Base-by-base conservation (phyloP, 495 filamentous ascomycete species). In the Tuber melanosporum region DNA sequence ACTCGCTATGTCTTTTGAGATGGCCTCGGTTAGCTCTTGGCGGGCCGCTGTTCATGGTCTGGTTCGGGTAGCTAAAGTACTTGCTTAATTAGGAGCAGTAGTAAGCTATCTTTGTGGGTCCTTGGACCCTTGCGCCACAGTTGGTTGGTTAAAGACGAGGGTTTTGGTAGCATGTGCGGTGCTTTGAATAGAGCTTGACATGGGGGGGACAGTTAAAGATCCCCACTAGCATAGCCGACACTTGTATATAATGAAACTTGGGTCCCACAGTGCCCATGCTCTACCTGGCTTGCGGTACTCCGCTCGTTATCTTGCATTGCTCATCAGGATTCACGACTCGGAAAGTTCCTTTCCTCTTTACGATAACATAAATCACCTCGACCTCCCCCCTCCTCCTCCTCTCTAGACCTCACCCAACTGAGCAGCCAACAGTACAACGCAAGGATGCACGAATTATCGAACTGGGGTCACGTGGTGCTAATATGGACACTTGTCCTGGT, bases 381-480 rank as follows among this genome's bases (percentile, higher is more conserved):
- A 66, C 57, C n/a, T 57, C 52, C n/a, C 52, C n/a, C 46, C 49
- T n/a, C 22, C 49, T 57, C 49, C 49, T n/a, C 47, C 47, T 9
- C 6, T 12, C 17, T 8, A 6, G 20, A 49, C 26, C 26, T 7
- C 32, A 19, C 57, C 32, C 57, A 66, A 66, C 26, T 17, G 15
- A 7, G 26, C 6, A 66, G 32, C 32, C n/a, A 17, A 26, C 57
- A 66, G 17, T 6, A 66, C 26, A 66, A 15, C 26, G 15, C 12
- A 20, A 66, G 32, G 32, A 66, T 66, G 57, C 57, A 66, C 17
- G 57, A 66, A 36, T 14, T 66, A 36, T 66, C 57, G 15, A 66
- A 36, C 57, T 66, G 57, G 57, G 57, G 57, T 66, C 57, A 66
- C 57, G 57, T 66, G 57, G 57, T 36, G 8, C 57, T 66, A 36